Evolutionary conservation across 2,329 filamentous ascomycete genomes (phyloP), one percentile per base, ranked within the genome.

Genomic region (Diaporthe helianthi): DNA sequence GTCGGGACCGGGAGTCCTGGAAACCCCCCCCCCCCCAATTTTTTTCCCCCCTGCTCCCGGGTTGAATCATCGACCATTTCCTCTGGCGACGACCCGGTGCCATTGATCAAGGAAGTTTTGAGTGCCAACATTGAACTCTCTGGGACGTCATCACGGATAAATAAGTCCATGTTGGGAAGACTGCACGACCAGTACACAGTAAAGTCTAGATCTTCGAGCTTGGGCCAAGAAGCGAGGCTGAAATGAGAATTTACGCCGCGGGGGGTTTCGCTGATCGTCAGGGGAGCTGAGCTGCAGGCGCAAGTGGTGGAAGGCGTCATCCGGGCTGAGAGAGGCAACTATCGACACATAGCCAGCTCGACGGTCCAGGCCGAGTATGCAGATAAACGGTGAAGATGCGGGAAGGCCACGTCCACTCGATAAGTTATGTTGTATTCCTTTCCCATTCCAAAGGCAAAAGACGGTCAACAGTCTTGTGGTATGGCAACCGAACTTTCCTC

Each of bases 281-380:
- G 69, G 69, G 65, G 65, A 60, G 46, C 36, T 66, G 41, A 63
- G 58, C 58, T 63, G 58, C 58, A 63, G 58, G 65, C 65, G 24
- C 33, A 41, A 41, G 24, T 44, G 33, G 22, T 29, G 61, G 26
- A 24, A 52, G 61, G 46, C 46, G 61, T 53, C 61, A 53, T 41
- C 49, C 47, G 61, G 47, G 33, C 61, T 65, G 22, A 49, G 41
- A 33, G 38, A 49, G 54, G 52, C 53, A 67, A 58, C 44, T 55
- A 38, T 38, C 54, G 65, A 38, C 52, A n/a, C 31, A 60, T 67
- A 71, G 69, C 70, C 71, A 72, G 68, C 71, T 54, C 69, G 65
- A 68, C 71, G 19, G 58, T 31, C 55, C 19, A 60, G 38, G 7
- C 44, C 58, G 13, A 67, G 26, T 64, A 19, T 41, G n/a, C 15